phyloP scores from a whole-genome alignment of 257 asterid species.

The Anisodus tanguticus region DNA sequence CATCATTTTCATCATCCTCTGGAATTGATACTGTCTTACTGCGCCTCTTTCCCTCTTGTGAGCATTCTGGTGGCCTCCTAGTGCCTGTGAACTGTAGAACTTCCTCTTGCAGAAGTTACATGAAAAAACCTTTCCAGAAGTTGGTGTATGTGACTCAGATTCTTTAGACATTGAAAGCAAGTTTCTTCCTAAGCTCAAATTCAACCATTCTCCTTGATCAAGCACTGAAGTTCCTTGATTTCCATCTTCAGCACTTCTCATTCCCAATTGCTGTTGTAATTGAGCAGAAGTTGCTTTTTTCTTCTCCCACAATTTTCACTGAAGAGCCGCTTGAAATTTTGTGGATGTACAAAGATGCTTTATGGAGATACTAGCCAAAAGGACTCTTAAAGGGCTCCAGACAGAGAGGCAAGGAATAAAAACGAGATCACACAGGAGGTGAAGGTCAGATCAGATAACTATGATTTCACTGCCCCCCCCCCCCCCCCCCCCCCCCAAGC shows the following conservation, averaged over 20 bases:
- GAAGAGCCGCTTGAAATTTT: slow-evolving; percentile 20
- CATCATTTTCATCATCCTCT: slow-evolving; percentile 56
- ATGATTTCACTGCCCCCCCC: slow-evolving; percentile 49
- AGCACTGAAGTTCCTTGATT: slow-evolving; percentile 37
- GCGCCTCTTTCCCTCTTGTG: slow-evolving; percentile 95
- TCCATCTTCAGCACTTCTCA: slow-evolving; percentile 47
- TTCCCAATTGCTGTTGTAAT: slow-evolving; percentile 24
- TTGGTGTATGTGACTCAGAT: slow-evolving; percentile 48
- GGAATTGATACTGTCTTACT: slow-evolving; percentile 62
- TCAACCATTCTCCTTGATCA: slow-evolving; percentile 63
- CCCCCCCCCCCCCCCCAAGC: not conserved
- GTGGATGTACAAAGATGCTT: slow-evolving; percentile 38
- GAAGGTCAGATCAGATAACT: slow-evolving; percentile 49
- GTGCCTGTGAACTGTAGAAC: slow-evolving; percentile 89
- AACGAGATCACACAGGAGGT: slow-evolving; percentile 50
- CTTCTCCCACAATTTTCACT: slow-evolving; percentile 23
- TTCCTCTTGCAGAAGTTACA: slow-evolving; percentile 94
- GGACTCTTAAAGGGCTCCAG: slow-evolving; percentile 47
- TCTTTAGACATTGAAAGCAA: slow-evolving; percentile 42
- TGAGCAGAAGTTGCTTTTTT: slow-evolving; percentile 16
- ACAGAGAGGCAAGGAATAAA: slow-evolving; percentile 40
- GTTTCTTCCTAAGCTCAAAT: slow-evolving; percentile 63
- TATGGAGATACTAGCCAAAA: slow-evolving; percentile 1
- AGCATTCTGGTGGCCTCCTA: slow-evolving; percentile 98
- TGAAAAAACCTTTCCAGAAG: slow-evolving; percentile 65